A percentile compares a stretch with the other conserved stretches of the same genome.
Evolutionary conservation across 2,329 filamentous ascomycete species (phyloP).

Genomic region (Aspergillus oerlinghausenensis): DNA sequence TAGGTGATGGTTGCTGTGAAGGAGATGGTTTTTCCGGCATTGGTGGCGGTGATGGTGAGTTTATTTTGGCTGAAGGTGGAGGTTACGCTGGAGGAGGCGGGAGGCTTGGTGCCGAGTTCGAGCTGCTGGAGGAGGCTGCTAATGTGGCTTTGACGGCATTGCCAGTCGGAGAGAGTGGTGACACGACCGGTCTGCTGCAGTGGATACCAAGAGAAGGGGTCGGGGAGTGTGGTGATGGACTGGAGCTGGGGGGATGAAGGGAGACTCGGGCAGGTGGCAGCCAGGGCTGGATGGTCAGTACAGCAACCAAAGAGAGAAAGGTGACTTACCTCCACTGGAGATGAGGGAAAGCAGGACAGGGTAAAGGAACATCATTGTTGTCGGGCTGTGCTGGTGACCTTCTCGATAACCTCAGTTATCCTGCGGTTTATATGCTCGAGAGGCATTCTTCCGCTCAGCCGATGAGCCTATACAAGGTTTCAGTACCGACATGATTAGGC

Average conservation of each 20-base stretch:
- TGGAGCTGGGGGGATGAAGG: not conserved
- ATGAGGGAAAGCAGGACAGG: not conserved
- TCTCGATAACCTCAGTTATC: not conserved
- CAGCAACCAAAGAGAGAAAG: not conserved
- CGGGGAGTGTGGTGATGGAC: not conserved
- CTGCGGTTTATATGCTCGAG: not conserved
- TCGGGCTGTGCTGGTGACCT: not conserved
- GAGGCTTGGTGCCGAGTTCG: conserved; percentile 1
- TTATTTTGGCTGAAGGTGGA: not conserved
- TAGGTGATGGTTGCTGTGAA: not conserved
- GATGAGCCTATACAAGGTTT: not conserved
- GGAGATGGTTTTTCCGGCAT: not conserved
- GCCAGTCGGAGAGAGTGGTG: not conserved
- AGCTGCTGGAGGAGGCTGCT: not conserved
- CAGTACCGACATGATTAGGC: not conserved
- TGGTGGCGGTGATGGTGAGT: not conserved
- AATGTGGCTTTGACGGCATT: not conserved
- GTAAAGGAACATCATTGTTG: not conserved
- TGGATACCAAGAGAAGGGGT: not conserved
- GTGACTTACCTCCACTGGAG: not conserved
- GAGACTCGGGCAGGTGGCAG: not conserved
- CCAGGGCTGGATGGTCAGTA: not conserved
- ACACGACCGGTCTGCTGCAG: not conserved
- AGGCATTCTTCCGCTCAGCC: not conserved
- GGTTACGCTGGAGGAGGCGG: not conserved